Conservation (phyloP, 345 rosid species). For the Odontarrhena argentea region DNA sequence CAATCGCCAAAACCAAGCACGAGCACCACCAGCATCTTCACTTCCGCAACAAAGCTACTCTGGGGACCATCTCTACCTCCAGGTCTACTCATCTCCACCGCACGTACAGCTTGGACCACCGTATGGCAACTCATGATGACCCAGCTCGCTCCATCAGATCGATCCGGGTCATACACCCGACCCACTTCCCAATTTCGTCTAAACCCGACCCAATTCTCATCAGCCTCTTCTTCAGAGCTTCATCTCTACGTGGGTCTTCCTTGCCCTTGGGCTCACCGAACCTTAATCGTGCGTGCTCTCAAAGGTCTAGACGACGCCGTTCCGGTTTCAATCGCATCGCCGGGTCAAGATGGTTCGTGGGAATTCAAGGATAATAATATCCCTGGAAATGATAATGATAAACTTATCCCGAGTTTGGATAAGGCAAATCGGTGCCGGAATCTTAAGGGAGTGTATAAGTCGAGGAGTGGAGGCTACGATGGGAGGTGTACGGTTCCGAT, state of each 20-base stretch:
- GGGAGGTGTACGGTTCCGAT: slow-evolving; percentile 86
- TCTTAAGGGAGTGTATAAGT: slow-evolving; percentile 67
- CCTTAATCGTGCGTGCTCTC: slow-evolving; percentile 77
- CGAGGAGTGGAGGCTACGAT: slow-evolving; percentile 61
- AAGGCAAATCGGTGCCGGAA: slow-evolving; percentile 58
- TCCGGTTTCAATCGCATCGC: slow-evolving; percentile 67
- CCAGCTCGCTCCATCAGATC: slow-evolving; percentile 87
- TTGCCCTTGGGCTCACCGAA: slow-evolving; percentile 95
- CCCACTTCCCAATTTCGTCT: slow-evolving; percentile 76
- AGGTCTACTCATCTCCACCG: slow-evolving; percentile 77
- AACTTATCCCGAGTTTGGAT: slow-evolving; percentile 63
- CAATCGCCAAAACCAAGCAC: slow-evolving; percentile 32
- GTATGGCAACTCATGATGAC: slow-evolving; percentile 91
- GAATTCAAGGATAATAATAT: slow-evolving; percentile 47
- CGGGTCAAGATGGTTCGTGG: slow-evolving; percentile 87
- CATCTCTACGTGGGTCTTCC: slow-evolving; percentile 93
- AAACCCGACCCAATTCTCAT: slow-evolving; percentile 42
- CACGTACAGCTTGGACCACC: slow-evolving; percentile 72
- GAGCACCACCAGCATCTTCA: slow-evolving; percentile 41
- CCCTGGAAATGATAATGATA: slow-evolving; percentile 34
- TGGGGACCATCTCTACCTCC: slow-evolving; percentile 96
- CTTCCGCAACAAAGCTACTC: slow-evolving; percentile 58
- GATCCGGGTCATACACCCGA: slow-evolving; percentile 77
- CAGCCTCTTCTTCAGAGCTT: slow-evolving; percentile 45
- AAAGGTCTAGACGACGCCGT: slow-evolving; percentile 76